Evolutionary conservation across 2,329 filamentous ascomycete species (phyloP).

Genomic region (Cladosporium sp.): DNA sequence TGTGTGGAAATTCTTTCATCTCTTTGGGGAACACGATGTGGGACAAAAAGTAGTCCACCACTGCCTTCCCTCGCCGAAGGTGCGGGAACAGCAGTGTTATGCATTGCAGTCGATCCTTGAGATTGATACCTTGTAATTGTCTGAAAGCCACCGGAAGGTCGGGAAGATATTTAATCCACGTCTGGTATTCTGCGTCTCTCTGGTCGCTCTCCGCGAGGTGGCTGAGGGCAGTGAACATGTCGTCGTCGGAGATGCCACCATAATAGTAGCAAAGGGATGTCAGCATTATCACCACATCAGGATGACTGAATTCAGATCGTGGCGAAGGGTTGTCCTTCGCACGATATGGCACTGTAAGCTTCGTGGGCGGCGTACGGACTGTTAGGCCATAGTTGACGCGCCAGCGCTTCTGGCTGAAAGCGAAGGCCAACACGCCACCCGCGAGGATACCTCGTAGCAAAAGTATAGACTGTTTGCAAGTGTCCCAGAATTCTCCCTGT

Average conservation of each 20-base stretch:
- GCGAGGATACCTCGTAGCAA: constrained; percentile 62
- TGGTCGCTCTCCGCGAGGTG: constrained; percentile 23
- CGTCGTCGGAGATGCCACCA: constrained; percentile 44
- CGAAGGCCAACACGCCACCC: constrained; percentile 56
- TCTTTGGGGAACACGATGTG: constrained; percentile 62
- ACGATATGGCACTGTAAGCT: constrained; percentile 62
- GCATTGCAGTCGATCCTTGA: constrained; percentile 23
- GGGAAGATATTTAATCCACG: constrained; percentile 19
- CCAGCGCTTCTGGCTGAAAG: constrained; percentile 60
- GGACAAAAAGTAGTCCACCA: constrained; percentile 64
- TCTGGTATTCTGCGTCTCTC: constrained; percentile 23
- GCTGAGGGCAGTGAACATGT: constrained; percentile 40
- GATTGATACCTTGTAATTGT: constrained; percentile 24
- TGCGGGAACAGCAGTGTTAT: constrained; percentile 31
- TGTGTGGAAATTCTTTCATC: constrained; percentile 60
- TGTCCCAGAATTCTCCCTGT: constrained; percentile 16
- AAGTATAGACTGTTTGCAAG: constrained; percentile 38
- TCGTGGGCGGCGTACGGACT: constrained; percentile 42
- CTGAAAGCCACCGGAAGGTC: constrained; percentile 17
- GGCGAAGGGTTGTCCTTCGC: constrained; percentile 62
- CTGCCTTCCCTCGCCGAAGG: constrained; percentile 49
- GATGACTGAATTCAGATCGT: constrained; percentile 64
- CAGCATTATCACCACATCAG: constrained; percentile 61
- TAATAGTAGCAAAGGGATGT: constrained; percentile 68
- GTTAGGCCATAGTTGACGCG: constrained; percentile 57